Evolutionary conservation across 2,329 filamentous ascomycete genomes (phyloP), one percentile per base, ranked within the genome.

Genomic region (Emmonsiellopsis sp.): DNA sequence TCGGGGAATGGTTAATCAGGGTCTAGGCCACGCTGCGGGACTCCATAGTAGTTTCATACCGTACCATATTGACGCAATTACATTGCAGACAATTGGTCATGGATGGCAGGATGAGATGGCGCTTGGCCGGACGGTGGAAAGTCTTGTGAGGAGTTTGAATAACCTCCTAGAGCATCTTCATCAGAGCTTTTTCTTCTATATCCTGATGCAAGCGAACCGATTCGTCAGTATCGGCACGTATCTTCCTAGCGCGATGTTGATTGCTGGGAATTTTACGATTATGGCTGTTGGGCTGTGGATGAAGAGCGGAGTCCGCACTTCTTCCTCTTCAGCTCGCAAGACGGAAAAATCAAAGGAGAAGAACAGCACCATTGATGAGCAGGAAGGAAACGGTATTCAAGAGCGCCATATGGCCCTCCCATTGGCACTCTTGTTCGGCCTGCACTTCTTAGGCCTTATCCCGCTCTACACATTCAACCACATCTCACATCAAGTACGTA

Each of bases 161-260:
- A 98, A 98, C 66, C 74, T 98, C 55, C 80, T 98, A 34, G 93
- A 98, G 72, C 91, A 98, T 67, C 78, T 98, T 57, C 93, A 98
- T 68, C 93, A 98, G 73, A 96, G 91, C 69, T 98, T 98, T 77
- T 98, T 98, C 80, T 97, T 98, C 73, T 98, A 98, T 69, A 77
- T 98, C 50, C 79, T 98, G 44, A 90, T 97, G 82, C 86, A 94
- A 61, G 82, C 85, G 32, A 88, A 93, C 63, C 84, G 91, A 9
- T 98, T 98, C 67, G 93, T 97, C 61, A 97, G 91, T 71, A 98
- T 98, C 58, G 93, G 93, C 13, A 98, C 92, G 1, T 98, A 98
- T 66, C 79, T 98, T 3, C 93, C 93, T 0, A 94, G 89, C 62
- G 93, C 93, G n/a, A 98, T 98, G 93, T 73, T 97, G 50, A 80